Evolutionary conservation across 192 early-diverging fungal species (phyloP), one percentile per base, ranked within the genome.

Genomic region (Pilaira anomala): DNA sequence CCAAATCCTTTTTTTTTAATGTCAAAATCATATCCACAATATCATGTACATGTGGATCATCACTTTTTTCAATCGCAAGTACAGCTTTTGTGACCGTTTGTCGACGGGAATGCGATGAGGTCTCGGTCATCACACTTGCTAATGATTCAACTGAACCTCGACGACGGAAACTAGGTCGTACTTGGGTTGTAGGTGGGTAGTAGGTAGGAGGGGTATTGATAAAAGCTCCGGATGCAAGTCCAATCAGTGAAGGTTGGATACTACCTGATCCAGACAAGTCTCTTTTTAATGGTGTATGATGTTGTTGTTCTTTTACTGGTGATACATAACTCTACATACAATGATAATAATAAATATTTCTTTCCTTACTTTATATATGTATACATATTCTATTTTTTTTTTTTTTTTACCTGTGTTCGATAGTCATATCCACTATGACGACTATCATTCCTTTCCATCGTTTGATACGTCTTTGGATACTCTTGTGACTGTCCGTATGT

Each of bases 1-100:
- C 53, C 18, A 73, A 36, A 19, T 78, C 76, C 40, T 71, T 74
- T 25, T 48, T 56, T 30, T 65, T 74, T 26, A 78, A 57, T 3
- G 72, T 68, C 29, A 78, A 29, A 9, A 78, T 48, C 48, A 78
- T 52, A 3, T 78, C 76, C 4, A 75, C 73, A 33, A 78, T 78
- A 39, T 74, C 76, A 13, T 65, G 51, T 13, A 22, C 24, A 21
- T 30, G 24, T 21, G 70, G 48, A 2, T 62, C 55, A 33, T 40
- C 42, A n/a, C 52, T 55, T 4, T 64, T 64, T 22, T 55, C 29
- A 18, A 65, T 53, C 6, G 60, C 56, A 6, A 58, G 12, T 0
- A 78, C 70, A 1, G 66, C 76, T 7, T 68, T 58, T 45, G 39
- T 36, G 36, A 78, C 63, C 12, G 64, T 74, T 13, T 71, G 60